These are phyloP conservation scores for Hydnomerulius pinastri DNA, from an alignment of 768 basidiomycete species.

Conservation along the genomic window DNA sequence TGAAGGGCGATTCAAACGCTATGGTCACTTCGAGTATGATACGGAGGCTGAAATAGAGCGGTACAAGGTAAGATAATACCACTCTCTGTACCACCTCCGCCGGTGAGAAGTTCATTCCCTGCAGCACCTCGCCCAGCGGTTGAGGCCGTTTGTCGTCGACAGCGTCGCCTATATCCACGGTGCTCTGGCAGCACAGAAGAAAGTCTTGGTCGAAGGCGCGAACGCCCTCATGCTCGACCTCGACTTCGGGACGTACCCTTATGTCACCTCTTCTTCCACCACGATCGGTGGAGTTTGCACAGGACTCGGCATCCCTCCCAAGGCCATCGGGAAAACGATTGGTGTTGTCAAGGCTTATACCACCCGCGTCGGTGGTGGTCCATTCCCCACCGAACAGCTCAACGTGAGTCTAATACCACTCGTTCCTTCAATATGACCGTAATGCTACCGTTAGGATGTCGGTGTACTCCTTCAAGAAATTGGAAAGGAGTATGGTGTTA, in stretches of 20 bases:
- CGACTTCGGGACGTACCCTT: slow-evolving; percentile 98
- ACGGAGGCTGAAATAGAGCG: slow-evolving; percentile 94
- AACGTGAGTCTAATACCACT: slow-evolving; percentile 54
- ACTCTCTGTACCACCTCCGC: background rate
- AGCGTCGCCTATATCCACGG: slow-evolving; percentile 83
- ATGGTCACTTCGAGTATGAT: slow-evolving; percentile 97
- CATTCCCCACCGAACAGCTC: slow-evolving; percentile 95
- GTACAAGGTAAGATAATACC: slow-evolving; percentile 68
- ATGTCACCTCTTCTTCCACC: slow-evolving; percentile 93
- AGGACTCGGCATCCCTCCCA: slow-evolving; percentile 95
- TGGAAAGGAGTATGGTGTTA: slow-evolving; percentile 88
- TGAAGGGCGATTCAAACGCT: slow-evolving; percentile 96
- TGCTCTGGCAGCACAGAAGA: slow-evolving; percentile 74
- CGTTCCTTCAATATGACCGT: background rate
- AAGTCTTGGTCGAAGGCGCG: slow-evolving; percentile 92
- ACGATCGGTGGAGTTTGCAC: slow-evolving; percentile 95
- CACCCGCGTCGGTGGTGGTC: slow-evolving; percentile 97
- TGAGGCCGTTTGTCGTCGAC: slow-evolving; percentile 89
- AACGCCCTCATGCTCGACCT: slow-evolving; percentile 99
- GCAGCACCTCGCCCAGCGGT: slow-evolving; percentile 78
- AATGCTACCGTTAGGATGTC: slow-evolving; percentile 50
- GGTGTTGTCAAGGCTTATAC: slow-evolving; percentile 99
- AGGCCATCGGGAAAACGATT: slow-evolving; percentile 79
- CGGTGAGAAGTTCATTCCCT: background rate
- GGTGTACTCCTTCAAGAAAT: slow-evolving; percentile 93